Conservation (phyloP, 495 filamentous ascomycete genomes). For the Patellaria atrata region DNA sequence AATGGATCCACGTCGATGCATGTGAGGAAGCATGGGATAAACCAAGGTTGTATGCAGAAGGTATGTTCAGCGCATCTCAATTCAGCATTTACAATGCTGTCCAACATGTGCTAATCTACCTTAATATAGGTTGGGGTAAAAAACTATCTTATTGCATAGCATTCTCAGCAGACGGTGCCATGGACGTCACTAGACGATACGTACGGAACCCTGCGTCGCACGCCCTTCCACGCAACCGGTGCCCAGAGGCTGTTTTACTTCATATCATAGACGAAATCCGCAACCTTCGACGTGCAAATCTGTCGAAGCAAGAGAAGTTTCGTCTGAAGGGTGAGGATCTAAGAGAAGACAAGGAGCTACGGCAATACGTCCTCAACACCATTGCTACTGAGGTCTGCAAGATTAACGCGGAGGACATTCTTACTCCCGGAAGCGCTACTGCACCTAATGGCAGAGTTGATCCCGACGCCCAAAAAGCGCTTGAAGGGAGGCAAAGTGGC, state of each 20-base stretch:
- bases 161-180: conserved; percentile 88
- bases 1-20: conserved; percentile 94
- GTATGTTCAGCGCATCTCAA: conserved; percentile 31
- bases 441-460: conserved; percentile 15
- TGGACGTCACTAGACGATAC: conserved; percentile 91
- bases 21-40: conserved; percentile 96
- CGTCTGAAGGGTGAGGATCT: conserved; percentile 79
- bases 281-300: conserved; percentile 57
- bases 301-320: conserved; percentile 66
- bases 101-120: conserved; percentile 11
- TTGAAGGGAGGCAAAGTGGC: conserved; percentile 40
- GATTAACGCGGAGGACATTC: conserved; percentile 24
- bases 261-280: conserved; percentile 86
- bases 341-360: conserved; percentile 71
- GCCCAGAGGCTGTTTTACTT: conserved; percentile 76
- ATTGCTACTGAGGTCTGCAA: conserved; percentile 50
- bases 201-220: conserved; percentile 67
- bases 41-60: conserved; percentile 82
- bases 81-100: not conserved
- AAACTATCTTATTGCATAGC: conserved; percentile 95
- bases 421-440: too few species aligned
- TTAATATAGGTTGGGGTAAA: conserved; percentile 58
- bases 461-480: conserved; percentile 29
- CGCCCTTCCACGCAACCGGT: conserved; percentile 54
- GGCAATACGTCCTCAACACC: conserved; percentile 54